These are phyloP conservation scores for Leishmania tropica DNA, from an alignment of 208 protist species.

Conservation along the genomic window DNA sequence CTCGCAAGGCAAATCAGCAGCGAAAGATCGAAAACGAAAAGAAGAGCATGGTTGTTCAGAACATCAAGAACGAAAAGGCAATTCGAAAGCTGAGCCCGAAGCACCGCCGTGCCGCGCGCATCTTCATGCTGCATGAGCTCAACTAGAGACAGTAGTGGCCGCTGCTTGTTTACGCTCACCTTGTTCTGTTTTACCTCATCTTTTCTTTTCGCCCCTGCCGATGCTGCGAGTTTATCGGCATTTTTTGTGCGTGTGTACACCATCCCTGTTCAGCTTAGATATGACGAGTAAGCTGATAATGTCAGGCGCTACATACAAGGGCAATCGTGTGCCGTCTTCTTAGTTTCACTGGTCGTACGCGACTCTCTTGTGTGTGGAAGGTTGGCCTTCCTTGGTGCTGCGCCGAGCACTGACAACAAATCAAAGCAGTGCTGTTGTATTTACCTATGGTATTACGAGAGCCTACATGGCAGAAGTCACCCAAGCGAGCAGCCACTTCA, in stretches of 20 bases:
- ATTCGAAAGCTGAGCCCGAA: conserved; percentile 91
- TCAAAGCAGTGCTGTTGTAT: neutral
- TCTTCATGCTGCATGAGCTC: conserved; percentile 91
- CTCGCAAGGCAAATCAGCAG: conserved; percentile 82
- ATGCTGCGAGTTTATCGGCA: neutral
- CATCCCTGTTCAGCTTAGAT: neutral
- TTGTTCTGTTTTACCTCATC: neutral
- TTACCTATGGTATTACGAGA: neutral
- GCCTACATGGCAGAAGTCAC: neutral
- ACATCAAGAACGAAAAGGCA: conserved; percentile 89
- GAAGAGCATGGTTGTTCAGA: conserved; percentile 93
- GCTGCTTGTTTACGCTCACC: neutral
- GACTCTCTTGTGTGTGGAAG: neutral
- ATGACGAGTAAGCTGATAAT: conserved; percentile 6
- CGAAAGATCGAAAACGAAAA: conserved; percentile 87
- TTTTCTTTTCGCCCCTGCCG: neutral
- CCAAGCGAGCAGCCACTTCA: neutral
- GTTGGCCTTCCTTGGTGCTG: neutral
- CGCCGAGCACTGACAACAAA: neutral
- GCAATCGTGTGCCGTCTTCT: neutral
- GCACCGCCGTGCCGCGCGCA: conserved; percentile 83
- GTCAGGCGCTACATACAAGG: neutral
- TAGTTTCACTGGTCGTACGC: neutral
- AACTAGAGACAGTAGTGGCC: conserved; percentile 24
- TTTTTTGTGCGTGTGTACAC: neutral